Base-by-base conservation (phyloP, 768 basidiomycete species). In the Boletellus emodensis region DNA sequence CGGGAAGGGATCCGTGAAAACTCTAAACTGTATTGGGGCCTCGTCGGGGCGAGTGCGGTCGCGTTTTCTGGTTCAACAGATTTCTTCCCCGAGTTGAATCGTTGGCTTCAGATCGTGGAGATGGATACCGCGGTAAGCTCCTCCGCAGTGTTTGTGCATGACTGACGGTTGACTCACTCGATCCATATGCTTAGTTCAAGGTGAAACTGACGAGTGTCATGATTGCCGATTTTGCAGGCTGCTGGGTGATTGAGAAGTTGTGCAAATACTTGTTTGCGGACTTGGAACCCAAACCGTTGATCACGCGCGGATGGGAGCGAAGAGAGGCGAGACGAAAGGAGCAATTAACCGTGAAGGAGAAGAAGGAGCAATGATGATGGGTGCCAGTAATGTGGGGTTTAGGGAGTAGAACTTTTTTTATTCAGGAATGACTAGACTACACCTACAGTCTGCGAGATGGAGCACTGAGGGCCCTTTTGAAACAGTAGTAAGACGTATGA, bases 1-100 rank as follows among this genome's bases (percentile, higher is more conserved):
- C 85, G 96, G 32, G 96, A 99, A 71, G 93, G 93, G 34, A 97
- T 99, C 63, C 81, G 90, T 3, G 96, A 99, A 71, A 99, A 99
- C 69, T 73, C 85, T 3, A 88, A 93, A n/a, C 66, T 99, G 17
- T 97, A 81, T 69, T 98, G 85, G 75, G 96, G 96, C 22, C 81
- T 98, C 11, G 74, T 96, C 36, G 91, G 88, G 10, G 95, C 93
- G 26, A 83, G 83, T 47, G 80, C 83, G 3, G 94, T 99, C 6
- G 96, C 96, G 10, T 91, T 97, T 71, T 88, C 81, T 10, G 96
- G 96, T 28, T 83, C 95, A 6, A 93, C 90, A 1, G 93, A 99
- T 65, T 87, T 99, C 58, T 75, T 96, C 64, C 96, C 96, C 2
- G 96, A 99, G 71, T 63, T 96, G 52, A 98, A 95, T 65, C 75